These are phyloP conservation scores for Apiospora saccharicola DNA, from an alignment of 2,329 filamentous ascomycete genomes.

Conservation along the genomic window DNA sequence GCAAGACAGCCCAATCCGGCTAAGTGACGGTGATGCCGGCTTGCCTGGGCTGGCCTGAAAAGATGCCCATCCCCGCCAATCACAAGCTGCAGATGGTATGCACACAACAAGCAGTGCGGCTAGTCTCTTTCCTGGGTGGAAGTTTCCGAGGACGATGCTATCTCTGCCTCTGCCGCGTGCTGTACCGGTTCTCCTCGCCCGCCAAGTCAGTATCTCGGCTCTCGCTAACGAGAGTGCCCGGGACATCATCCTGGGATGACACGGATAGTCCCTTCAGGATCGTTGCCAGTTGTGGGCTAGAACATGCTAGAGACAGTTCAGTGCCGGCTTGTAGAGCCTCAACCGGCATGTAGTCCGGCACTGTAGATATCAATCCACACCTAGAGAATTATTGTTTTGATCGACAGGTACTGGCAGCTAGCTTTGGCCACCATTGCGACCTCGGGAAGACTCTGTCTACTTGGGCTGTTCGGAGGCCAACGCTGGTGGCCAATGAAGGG, in stretches of 20 bases:
- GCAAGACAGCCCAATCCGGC: neutral
- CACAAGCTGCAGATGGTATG: neutral
- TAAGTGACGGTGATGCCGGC: neutral
- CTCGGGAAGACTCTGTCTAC: neutral
- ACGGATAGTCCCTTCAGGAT: neutral
- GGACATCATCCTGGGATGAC: neutral
- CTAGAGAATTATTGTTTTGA: neutral
- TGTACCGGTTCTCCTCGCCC: neutral
- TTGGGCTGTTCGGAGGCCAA: neutral
- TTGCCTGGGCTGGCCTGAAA: conserved; percentile 3
- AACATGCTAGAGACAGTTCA: neutral
- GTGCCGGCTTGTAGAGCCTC: neutral
- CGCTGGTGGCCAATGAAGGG: conserved; percentile 3
- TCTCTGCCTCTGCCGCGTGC: neutral
- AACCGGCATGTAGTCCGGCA: neutral
- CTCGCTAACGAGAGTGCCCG: neutral
- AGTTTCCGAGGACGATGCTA: neutral
- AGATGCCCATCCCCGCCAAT: neutral
- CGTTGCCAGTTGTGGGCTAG: neutral
- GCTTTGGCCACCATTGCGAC: neutral
- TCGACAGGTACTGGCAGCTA: neutral
- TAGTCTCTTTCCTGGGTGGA: neutral
- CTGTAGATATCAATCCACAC: neutral
- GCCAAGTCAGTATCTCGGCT: neutral
- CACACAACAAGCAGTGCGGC: neutral